Base-by-base conservation (phyloP, 441 rosid species). In the Croton laevigatus region DNA sequence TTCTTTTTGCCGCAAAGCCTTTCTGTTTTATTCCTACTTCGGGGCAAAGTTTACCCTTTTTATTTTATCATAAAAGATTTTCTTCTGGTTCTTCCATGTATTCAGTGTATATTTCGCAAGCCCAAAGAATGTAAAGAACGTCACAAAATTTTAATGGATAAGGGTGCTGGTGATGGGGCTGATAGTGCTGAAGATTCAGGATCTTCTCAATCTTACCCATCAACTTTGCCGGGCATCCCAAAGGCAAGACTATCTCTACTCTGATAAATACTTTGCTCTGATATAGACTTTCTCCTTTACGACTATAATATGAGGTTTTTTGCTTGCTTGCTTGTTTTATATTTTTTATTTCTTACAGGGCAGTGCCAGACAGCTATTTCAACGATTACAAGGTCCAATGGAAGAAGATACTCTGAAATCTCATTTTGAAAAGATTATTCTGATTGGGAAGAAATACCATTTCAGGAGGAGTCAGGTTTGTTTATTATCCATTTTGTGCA, bases 131-230 rank as follows among this genome's bases (percentile, higher is more conserved):
- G 99, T 90, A 97, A 88, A 88, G 99, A 97, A 65, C 97, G 99
- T 3, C 99, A 97, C 84, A 94, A 91, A 75, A 71, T 78, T 78
- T 81, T 97, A 77, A 92, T 97, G 94, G 98, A 94, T 81, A 88
- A 81, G 81, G 85, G 83, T 80, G 82, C 88, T 75, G 92, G 97
- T 75, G 99, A 97, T 82, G 98, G 97, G 17, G 97, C 96, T 77
- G 99, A 97, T 77, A 97, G 99, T 79, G 97, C 97, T 73, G 99
- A 97, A 80, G 99, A 97, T 83, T 94, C 98, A 55, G 97, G 98
- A 67, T 88, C 93, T 73, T 94, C 98, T 73, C 99, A 89, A 82
- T 82, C 99, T 78, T 97, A 97, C 81, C 99, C 99, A 51, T 96
- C 99, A 71, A 89, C 98, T 70, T 86, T 97, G 81, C 99, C 99